These are phyloP conservation scores for Dendrobium huoshanense DNA, from an alignment of 106 monocot species.

Conservation along the genomic window DNA sequence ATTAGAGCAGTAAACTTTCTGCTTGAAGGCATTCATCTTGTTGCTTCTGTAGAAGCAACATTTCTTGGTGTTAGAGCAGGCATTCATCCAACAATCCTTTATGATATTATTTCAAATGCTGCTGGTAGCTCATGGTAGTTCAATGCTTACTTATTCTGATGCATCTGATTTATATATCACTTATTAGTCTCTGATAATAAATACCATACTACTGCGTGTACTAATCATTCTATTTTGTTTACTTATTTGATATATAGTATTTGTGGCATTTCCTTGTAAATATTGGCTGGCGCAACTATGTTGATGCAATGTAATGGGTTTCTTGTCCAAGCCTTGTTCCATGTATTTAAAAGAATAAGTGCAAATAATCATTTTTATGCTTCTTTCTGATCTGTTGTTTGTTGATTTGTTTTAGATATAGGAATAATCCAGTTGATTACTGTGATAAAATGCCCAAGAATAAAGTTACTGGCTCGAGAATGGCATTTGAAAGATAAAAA, in stretches of 20 bases:
- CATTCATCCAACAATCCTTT: slow-evolving; percentile 81
- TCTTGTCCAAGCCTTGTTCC: not conserved
- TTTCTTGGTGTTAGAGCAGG: slow-evolving; percentile 82
- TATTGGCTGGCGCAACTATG: not conserved
- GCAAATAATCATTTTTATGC: not conserved
- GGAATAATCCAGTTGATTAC: too few relatives aligned
- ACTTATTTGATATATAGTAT: not conserved
- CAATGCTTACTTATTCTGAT: not conserved
- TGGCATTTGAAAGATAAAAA: too few relatives aligned
- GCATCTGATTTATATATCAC: not conserved
- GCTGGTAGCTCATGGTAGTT: slow-evolving; percentile 91
- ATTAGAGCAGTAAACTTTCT: slow-evolving; percentile 69
- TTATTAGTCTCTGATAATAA: not conserved
- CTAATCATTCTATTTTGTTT: not conserved
- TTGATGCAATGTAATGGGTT: not conserved
- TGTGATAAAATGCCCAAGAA: too few relatives aligned
- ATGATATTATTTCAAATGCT: slow-evolving; percentile 95
- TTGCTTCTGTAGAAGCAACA: slow-evolving; percentile 80
- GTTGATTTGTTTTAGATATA: too few relatives aligned
- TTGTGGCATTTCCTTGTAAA: not conserved
- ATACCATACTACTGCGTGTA: not conserved
- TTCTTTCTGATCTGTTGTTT: not conserved
- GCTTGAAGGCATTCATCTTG: slow-evolving; percentile 81
- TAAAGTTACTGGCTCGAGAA: too few relatives aligned
- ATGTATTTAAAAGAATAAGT: not conserved